Evolutionary conservation across 140 eudicot species (phyloP), one percentile per base, ranked within the genome.

Genomic region (Oenanthe javanica): DNA sequence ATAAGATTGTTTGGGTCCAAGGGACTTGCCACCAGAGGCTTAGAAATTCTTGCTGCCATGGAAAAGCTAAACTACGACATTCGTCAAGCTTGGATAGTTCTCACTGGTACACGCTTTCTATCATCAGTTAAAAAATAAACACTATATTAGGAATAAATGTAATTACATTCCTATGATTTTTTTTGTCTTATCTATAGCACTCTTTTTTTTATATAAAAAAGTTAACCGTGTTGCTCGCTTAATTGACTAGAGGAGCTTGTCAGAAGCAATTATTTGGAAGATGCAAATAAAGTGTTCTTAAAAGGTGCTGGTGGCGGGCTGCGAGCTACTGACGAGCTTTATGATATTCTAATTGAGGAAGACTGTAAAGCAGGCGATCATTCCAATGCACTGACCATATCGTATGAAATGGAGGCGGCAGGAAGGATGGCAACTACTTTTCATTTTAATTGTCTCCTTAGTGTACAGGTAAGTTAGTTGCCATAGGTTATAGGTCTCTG

Each of bases 311-410:
- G 84, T 86, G 96, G 98, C 63, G 93, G 90, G 48, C 86, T 94
- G 75, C 89, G 93, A 85, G 98, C 97, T 69, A 92, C 92, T 43
- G 97, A 92, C 84, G 85, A 92, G 84, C 87, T 94, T 77, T 94
- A 92, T 86, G 96, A 94, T 89, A 91, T 89, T 81, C 61, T 94
- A 76, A 92, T 94, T 31, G 90, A 90, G 85, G 96, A 87, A 79
- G 91, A 94, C 82, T 94, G 98, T 81, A 94, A 88, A 90, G 93
- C 52, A 72, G 98, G 98, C 45, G 98, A 94, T 86, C 98, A 94
- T 87, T 87, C 96, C 49, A 94, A 92, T 86, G 98, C 98, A 52
- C 86, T 94, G 51, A 94, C 97, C 71, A 94, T 94, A 77, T 93
- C 98, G 14, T 94, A 92, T 81, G 94, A 92, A 86, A 94, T 92